Conservation (phyloP, 495 filamentous ascomycete genomes). For the Aspergillus kassunensis region DNA sequence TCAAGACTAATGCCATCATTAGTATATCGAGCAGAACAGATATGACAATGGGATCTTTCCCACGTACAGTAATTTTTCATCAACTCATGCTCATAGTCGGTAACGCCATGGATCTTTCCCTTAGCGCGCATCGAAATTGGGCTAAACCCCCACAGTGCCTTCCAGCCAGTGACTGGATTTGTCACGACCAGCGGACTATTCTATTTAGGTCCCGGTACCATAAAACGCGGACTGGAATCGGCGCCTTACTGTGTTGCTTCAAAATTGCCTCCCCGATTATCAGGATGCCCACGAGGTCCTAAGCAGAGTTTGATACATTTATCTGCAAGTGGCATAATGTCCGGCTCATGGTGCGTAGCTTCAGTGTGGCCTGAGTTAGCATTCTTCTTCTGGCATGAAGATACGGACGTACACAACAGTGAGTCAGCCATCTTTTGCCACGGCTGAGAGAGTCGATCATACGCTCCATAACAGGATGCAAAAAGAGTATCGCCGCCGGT, state of each 20-base stretch:
- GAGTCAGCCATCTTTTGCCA: background rate
- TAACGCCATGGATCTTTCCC: slow-evolving; percentile 3
- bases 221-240: no score
- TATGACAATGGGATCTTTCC: no score
- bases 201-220: no score
- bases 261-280: slow-evolving; percentile 5
- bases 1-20: background rate
- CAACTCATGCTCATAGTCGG: slow-evolving; percentile 1
- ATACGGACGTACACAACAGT: no score
- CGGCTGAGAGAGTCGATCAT: slow-evolving; percentile 4
- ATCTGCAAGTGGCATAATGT: no score
- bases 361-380: no score
- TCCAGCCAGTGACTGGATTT: slow-evolving; percentile 11
- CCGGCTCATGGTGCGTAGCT: no score
- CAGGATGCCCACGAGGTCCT: background rate
- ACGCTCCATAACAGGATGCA: slow-evolving; percentile 9
- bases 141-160: slow-evolving; percentile 9
- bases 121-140: background rate
- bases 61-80: slow-evolving; percentile 6
- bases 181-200: slow-evolving; percentile 5
- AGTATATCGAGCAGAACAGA: no score
- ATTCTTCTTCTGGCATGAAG: no score
- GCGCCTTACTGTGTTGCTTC: slow-evolving; percentile 7
- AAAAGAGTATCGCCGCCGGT: slow-evolving; percentile 8
- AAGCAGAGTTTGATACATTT: background rate